These are phyloP conservation scores for Ploettnerulaceae sp. DNA, from an alignment of 2,329 filamentous ascomycete genomes.

Conservation along the genomic window DNA sequence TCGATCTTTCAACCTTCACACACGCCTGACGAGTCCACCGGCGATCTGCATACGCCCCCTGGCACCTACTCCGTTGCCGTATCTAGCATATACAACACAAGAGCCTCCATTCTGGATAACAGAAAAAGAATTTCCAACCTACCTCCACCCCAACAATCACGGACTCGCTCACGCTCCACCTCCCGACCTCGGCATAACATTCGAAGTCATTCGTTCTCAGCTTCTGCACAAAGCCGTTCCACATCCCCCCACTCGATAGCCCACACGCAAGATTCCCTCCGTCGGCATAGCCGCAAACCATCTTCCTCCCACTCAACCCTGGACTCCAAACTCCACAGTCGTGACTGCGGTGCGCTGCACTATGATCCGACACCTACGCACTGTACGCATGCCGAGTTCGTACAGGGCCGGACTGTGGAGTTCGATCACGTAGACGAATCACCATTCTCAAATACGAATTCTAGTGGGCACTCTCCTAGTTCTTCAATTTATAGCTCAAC, in stretches of 20 bases:
- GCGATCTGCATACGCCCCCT: background rate
- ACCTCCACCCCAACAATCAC: background rate
- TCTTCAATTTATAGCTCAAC: constrained; percentile 10
- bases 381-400: constrained; percentile 18
- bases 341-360: constrained; percentile 21
- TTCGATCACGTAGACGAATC: constrained; percentile 21
- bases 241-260: constrained; percentile 6
- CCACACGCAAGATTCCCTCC: constrained; percentile 9
- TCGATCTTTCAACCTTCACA: constrained; percentile 8
- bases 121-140: background rate
- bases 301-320: background rate
- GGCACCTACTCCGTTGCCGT: constrained; percentile 12
- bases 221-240: background rate
- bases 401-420: constrained; percentile 22
- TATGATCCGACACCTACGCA: constrained; percentile 17
- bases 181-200: background rate
- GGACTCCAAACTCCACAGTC: constrained; percentile 13
- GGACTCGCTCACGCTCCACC: constrained; percentile 6
- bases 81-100: constrained; percentile 19
- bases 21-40: background rate
- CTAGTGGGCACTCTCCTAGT: constrained; percentile 5
- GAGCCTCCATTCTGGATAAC: constrained; percentile 11
- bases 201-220: constrained; percentile 14
- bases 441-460: constrained; percentile 31
- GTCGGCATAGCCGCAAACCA: constrained; percentile 7